These are phyloP conservation scores for Aspergillus pseudoviridinutans DNA, from an alignment of 2,329 filamentous ascomycete species.

Conservation along the genomic window DNA sequence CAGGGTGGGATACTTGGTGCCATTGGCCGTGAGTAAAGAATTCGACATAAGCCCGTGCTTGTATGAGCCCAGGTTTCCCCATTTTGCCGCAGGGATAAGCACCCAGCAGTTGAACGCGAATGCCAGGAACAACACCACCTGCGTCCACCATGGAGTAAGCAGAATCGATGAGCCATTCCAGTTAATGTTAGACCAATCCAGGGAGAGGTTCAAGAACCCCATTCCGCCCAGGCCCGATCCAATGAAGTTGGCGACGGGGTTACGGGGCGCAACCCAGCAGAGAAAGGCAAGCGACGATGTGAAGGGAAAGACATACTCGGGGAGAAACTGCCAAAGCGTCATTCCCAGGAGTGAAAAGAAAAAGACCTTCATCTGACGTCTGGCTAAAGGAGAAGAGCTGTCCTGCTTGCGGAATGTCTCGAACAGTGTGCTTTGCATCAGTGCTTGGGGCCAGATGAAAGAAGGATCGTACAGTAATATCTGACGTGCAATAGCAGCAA, in stretches of 20 bases:
- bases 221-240: constrained; percentile 60
- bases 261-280: constrained; percentile 60
- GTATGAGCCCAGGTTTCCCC: constrained; percentile 51
- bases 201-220: constrained; percentile 56
- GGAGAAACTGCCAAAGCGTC: constrained; percentile 59
- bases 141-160: constrained; percentile 58
- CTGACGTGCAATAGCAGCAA: constrained; percentile 55
- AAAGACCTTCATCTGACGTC: constrained; percentile 56
- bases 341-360: constrained; percentile 52
- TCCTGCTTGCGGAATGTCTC: constrained; percentile 50
- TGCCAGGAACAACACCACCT: constrained; percentile 54
- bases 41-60: constrained; percentile 58
- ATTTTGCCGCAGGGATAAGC: constrained; percentile 56
- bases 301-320: constrained; percentile 59
- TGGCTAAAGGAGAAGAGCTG: constrained; percentile 46
- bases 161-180: constrained; percentile 47
- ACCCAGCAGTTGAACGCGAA: constrained; percentile 58
- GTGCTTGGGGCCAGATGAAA: constrained; percentile 52
- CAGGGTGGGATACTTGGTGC: constrained; percentile 44
- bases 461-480: constrained; percentile 57
- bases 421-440: constrained; percentile 57
- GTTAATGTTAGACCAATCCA: constrained; percentile 61
- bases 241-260: constrained; percentile 57
- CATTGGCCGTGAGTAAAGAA: constrained; percentile 49
- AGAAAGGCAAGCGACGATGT: constrained; percentile 58